Evolutionary conservation across 2,329 filamentous ascomycete species (phyloP).

Genomic region (Calonectria ilicicola): DNA sequence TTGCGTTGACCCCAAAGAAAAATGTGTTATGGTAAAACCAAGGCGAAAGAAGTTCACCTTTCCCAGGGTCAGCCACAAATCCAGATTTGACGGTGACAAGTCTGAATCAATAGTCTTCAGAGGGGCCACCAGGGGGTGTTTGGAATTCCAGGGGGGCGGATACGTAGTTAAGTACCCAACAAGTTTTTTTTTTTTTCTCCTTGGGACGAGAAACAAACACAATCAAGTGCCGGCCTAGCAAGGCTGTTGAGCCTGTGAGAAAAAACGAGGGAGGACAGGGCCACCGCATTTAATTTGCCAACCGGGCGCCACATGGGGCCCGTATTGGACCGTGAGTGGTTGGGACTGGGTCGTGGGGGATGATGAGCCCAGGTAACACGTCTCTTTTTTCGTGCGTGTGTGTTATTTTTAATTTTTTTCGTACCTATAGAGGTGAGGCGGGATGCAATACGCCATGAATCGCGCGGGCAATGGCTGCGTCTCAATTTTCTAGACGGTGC

Average conservation of each 20-base stretch:
- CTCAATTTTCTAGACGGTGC: background rate
- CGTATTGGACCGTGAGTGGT: constrained; percentile 2
- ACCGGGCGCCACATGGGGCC: constrained; percentile 19
- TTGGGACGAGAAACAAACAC: background rate
- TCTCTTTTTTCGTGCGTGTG: background rate
- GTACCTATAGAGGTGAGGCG: background rate
- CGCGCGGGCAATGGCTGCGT: background rate
- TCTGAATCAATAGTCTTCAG: background rate
- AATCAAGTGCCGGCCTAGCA: background rate
- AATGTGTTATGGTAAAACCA: constrained; percentile 11
- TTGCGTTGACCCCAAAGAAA: constrained; percentile 24
- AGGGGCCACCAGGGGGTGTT: background rate
- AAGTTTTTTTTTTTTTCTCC: background rate
- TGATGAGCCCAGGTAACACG: background rate
- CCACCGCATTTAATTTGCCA: constrained; percentile 16
- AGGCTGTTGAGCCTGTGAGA: constrained; percentile 12
- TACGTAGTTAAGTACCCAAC: background rate
- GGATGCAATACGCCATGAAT: background rate
- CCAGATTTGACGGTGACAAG: background rate
- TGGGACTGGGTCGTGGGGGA: background rate
- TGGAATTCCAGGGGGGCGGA: background rate
- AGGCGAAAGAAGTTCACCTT: background rate
- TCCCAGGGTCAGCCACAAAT: background rate
- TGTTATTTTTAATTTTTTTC: too few species aligned
- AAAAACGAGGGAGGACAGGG: background rate